A percentile compares a stretch with the other conserved stretches of the same genome.
These are phyloP conservation scores for Tuber indicum DNA, from an alignment of 495 filamentous ascomycete species.

Conservation along the genomic window DNA sequence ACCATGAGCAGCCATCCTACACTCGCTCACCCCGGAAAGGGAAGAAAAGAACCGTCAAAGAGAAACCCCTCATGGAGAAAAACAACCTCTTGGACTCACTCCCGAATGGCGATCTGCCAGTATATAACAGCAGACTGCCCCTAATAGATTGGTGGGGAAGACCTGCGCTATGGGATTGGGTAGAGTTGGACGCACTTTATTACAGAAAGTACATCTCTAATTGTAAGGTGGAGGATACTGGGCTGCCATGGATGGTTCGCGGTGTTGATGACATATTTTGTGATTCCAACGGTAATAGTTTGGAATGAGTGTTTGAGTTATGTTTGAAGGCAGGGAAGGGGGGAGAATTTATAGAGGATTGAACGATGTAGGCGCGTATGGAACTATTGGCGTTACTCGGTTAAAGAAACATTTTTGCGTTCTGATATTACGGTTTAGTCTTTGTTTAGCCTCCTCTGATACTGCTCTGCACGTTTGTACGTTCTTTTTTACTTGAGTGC, in stretches of 20 bases:
- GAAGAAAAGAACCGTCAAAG: slow-evolving; percentile 6
- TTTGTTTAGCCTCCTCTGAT: not conserved
- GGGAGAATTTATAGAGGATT: not conserved
- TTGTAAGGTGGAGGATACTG: slow-evolving; percentile 5
- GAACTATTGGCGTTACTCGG: not conserved
- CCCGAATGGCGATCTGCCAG: slow-evolving; percentile 21
- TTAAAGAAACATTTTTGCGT: not conserved
- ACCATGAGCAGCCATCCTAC: slow-evolving; percentile 48
- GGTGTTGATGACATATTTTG: slow-evolving; percentile 35
- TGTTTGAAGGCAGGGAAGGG: not conserved
- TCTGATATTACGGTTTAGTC: not conserved
- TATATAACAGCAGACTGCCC: slow-evolving; percentile 16
- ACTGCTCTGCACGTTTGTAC: not conserved
- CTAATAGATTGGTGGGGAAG: slow-evolving; percentile 32
- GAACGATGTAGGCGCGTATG: not conserved
- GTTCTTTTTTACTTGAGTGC: not conserved
- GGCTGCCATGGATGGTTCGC: slow-evolving; percentile 6
- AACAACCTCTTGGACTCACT: slow-evolving; percentile 27
- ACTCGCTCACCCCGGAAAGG: slow-evolving; percentile 11
- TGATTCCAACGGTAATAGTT: slow-evolving; percentile 21
- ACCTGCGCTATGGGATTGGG: slow-evolving; percentile 21
- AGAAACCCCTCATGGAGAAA: slow-evolving; percentile 31
- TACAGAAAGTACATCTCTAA: slow-evolving; percentile 25
- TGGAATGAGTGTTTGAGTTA: slow-evolving; percentile 12
- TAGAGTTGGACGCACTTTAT: slow-evolving; percentile 27